A percentile compares a stretch with the other conserved stretches of the same genome.
Evolutionary conservation across 2,329 filamentous ascomycete species (phyloP).

Genomic region (Beauveria australis): DNA sequence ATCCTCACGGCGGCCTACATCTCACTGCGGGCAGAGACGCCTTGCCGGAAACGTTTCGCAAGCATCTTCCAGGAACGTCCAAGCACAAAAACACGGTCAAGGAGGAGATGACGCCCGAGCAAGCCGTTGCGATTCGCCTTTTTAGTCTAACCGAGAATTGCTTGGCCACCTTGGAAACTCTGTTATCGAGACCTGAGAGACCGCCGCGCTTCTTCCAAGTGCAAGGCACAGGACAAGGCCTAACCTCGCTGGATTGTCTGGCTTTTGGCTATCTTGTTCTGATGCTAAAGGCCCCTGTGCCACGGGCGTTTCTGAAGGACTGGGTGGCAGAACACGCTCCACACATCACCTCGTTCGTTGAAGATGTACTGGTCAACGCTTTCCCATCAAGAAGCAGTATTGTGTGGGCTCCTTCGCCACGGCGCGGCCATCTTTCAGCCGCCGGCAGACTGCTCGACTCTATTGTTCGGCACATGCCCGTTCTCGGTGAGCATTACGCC

Average conservation of each 20-base stretch:
- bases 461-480: constrained; percentile 26
- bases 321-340: constrained; percentile 29
- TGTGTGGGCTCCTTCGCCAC: constrained; percentile 20
- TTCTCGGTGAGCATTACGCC: constrained; percentile 27
- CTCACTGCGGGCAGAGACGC: constrained; percentile 28
- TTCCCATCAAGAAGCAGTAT: constrained; percentile 17
- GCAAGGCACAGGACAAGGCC: constrained; percentile 6
- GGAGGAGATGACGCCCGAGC: constrained; percentile 59
- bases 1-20: constrained; percentile 29
- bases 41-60: constrained; percentile 32
- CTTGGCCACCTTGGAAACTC: constrained; percentile 60
- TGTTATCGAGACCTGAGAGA: constrained; percentile 27
- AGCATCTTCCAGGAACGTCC: constrained; percentile 24
- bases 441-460: constrained; percentile 26
- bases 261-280: constrained; percentile 72
- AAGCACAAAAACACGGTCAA: constrained; percentile 48
- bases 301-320: constrained; percentile 32
- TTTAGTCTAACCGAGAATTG: constrained; percentile 64
- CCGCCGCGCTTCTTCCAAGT: constrained; percentile 24
- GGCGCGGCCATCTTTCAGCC: constrained; percentile 18
- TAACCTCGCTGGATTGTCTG: constrained; percentile 60
- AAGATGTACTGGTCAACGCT: constrained; percentile 20
- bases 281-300: constrained; percentile 48
- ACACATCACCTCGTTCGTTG: constrained; percentile 24
- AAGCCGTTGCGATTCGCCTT: constrained; percentile 66